Base-by-base conservation (phyloP, 1,284 basidiomycete genomes). In the Fistulinella cinereoalba region DNA sequence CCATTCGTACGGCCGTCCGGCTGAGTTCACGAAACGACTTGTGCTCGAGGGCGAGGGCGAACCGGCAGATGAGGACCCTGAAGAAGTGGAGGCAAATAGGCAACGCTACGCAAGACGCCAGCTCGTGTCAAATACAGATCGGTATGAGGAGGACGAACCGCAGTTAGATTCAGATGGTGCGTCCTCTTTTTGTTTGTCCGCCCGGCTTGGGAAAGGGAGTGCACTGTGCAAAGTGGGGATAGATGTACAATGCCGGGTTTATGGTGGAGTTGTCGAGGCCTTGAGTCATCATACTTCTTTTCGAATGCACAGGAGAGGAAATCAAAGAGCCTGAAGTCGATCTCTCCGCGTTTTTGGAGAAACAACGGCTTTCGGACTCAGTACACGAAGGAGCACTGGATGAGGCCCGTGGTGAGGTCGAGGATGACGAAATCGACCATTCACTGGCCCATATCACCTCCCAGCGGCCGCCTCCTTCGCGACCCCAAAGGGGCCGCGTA, bases 261-360 rank as follows among this genome's bases (percentile, higher is more conserved):
- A 13, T 3, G 15, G n/a, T 29, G 11, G 28, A 13, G 28, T 29
- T 13, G 5, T 32, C 18, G 31, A 16, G 31, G 18, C 13, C 31
- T 32, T 16, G 31, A 29, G 31, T 32, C 31, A 32, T 32, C 31
- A 32, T 16, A 32, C 19, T 36, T 21, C 22, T 36, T 36, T 24
- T 15, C 16, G 10, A 23, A n/a, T 10, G 6, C 43, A 7, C 49
- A 88, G 83, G 83, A 13, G 83, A 88, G 65, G 81, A 77, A 12
- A 72, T 81, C 15, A 64, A 75, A 0, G 86, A 88, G 52, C 83
- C 84, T 3, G 85, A 89, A 61, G 76, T 89, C 10, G 86, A 90
- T 65, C 56, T 89, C 3, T 78, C 85, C 0, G 54, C 67, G 0
- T 85, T 90, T 55, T 68, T 88, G 37, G 81, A 78, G 50, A 76